Evolutionary conservation across 176 grass and related monocot species (phyloP).

Genomic region (Tuctoria greenei): DNA sequence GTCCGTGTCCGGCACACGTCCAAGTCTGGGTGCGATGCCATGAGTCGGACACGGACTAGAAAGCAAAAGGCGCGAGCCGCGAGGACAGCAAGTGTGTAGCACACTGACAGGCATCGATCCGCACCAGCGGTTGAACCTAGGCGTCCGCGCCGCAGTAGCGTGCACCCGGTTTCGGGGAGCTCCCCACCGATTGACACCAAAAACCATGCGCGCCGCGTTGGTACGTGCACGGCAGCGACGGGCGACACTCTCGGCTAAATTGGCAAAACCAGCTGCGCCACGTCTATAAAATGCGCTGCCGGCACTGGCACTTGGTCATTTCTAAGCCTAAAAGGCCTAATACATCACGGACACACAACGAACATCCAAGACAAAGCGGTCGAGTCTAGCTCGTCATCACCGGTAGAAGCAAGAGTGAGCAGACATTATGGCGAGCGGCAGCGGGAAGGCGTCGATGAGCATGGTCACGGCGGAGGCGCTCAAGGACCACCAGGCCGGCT

Average conservation of each 20-base stretch:
- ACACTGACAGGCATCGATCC: neutral
- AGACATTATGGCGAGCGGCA: conserved; percentile 26
- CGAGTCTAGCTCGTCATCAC: neutral
- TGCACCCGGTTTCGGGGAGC: conserved; percentile 45
- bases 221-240: conserved; percentile 15
- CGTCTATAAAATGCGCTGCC: conserved; percentile 30
- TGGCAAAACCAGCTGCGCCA: neutral
- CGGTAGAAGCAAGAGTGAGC: neutral
- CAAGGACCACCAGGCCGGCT: conserved; percentile 57
- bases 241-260: neutral
- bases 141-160: neutral
- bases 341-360: neutral
- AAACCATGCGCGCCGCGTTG: conserved; percentile 30
- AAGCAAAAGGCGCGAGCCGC: neutral
- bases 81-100: neutral
- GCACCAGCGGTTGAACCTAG: conserved; percentile 19
- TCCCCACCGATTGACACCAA: conserved; percentile 32
- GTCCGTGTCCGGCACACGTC: neutral
- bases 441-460: conserved; percentile 39
- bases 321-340: neutral
- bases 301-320: too few relatives aligned
- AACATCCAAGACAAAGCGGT: too few relatives aligned
- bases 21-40: neutral
- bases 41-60: neutral
- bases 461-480: conserved; percentile 44